Evolutionary conservation across 2,329 filamentous ascomycete genomes (phyloP).

Genomic region (Hymenoscyphus linearis): DNA sequence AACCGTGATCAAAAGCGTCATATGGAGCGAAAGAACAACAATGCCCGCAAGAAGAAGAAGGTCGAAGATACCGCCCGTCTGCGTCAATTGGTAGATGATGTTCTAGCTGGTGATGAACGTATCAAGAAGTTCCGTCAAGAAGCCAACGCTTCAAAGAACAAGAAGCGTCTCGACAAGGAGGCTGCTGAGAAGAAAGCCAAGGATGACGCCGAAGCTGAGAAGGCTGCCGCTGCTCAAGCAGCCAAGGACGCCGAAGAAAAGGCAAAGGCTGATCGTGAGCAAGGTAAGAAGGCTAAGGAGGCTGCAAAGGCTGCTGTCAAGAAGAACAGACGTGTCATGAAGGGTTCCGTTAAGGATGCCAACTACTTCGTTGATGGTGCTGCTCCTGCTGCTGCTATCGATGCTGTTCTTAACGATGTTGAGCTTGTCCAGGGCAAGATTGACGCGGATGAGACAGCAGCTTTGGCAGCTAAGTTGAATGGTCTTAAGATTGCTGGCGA

Average conservation of each 20-base stretch:
- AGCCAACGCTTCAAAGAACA: constrained; percentile 91
- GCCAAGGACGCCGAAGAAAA: constrained; percentile 80
- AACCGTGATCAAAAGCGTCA: constrained; percentile 99
- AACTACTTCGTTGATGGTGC: constrained; percentile 87
- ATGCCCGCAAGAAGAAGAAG: constrained; percentile 99
- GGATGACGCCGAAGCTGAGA: constrained; percentile 78
- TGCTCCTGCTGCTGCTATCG: constrained; percentile 69
- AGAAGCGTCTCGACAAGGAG: constrained; percentile 85
- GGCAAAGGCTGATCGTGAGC: constrained; percentile 78
- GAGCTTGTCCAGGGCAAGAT: constrained; percentile 85
- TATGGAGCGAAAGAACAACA: constrained; percentile 96
- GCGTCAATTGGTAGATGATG: constrained; percentile 83
- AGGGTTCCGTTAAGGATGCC: constrained; percentile 89
- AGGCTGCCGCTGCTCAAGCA: constrained; percentile 75
- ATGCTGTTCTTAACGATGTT: constrained; percentile 76
- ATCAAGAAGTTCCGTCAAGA: constrained; percentile 96
- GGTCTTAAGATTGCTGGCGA: constrained; percentile 72
- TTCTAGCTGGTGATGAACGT: constrained; percentile 78
- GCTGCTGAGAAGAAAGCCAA: constrained; percentile 81
- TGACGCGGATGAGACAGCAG: constrained; percentile 84
- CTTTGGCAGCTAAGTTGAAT: constrained; percentile 73
- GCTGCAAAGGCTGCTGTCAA: constrained; percentile 97
- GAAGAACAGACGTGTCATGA: constrained; percentile 99
- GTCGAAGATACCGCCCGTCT: constrained; percentile 91
- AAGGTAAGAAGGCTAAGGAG: constrained; percentile 94